phyloP scores from a whole-genome alignment of 2,329 filamentous ascomycete genomes.

The Neonectria hederae region DNA sequence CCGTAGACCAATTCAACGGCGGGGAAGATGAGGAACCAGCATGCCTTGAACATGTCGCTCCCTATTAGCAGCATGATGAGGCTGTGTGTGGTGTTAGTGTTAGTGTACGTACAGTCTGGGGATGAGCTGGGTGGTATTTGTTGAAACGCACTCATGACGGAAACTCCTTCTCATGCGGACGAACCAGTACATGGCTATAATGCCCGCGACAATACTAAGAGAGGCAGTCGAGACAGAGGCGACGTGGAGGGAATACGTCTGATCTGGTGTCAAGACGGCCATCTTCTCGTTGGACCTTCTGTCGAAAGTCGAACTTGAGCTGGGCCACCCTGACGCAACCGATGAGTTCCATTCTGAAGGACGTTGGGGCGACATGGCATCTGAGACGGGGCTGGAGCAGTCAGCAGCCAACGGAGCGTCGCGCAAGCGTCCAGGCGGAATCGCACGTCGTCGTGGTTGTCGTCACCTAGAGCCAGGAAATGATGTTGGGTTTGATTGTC shows the following conservation, averaged over 20 bases:
- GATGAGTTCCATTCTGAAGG: neutral
- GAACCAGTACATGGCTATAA: slow-evolving; percentile 76
- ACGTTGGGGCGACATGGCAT: neutral
- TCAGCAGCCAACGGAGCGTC: neutral
- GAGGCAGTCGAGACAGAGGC: slow-evolving; percentile 54
- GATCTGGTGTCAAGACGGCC: slow-evolving; percentile 23
- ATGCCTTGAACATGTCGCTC: slow-evolving; percentile 75
- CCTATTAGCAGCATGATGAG: slow-evolving; percentile 79
- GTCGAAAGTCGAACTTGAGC: slow-evolving; percentile 23
- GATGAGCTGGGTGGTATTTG: neutral
- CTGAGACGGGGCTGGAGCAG: neutral
- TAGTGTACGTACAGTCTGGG: too few relatives aligned
- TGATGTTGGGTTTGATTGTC: neutral
- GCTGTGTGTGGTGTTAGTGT: slow-evolving; percentile 52
- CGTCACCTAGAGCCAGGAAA: neutral
- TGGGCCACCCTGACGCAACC: slow-evolving; percentile 22
- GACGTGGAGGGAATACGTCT: slow-evolving; percentile 39
- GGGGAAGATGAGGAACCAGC: slow-evolving; percentile 74
- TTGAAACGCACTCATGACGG: slow-evolving; percentile 63
- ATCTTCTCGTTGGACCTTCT: slow-evolving; percentile 28
- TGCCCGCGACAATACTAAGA: slow-evolving; percentile 65
- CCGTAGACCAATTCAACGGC: slow-evolving; percentile 65
- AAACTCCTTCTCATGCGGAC: slow-evolving; percentile 77
- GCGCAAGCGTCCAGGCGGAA: neutral
- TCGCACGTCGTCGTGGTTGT: neutral